Conservation (phyloP, 1,284 basidiomycete genomes). For the Puccinia brachypodii region DNA sequence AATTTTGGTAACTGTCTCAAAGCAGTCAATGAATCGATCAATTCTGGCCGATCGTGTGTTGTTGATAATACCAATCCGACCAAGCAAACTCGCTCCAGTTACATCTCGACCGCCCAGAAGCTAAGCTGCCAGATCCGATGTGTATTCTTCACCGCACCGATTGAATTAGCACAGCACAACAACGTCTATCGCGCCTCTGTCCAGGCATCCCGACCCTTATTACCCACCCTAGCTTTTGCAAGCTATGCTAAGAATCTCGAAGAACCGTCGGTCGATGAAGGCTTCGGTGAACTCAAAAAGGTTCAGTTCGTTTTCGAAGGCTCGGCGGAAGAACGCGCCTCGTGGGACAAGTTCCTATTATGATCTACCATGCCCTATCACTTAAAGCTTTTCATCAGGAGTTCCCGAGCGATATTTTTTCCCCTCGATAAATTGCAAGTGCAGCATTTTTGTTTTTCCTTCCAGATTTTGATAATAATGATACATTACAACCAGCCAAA, state of each 20-base stretch:
- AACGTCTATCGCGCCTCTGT: conserved; percentile 68
- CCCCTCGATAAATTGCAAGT: too few species aligned
- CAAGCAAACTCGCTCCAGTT: conserved; percentile 61
- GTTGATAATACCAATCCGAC: conserved; percentile 62
- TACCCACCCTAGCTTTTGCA: conserved; percentile 69
- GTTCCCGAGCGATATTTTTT: too few species aligned
- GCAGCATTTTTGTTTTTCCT: too few species aligned
- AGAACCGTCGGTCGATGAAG: conserved; percentile 68
- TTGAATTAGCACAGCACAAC: conserved; percentile 82
- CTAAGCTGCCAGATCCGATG: conserved; percentile 54
- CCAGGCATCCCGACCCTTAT: conserved; percentile 54
- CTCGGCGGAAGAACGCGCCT: conserved; percentile 65
- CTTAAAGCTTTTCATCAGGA: too few species aligned
- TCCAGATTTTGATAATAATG: too few species aligned
- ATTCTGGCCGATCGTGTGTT: conserved; percentile 68
- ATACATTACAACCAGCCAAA: too few species aligned
- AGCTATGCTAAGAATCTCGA: conserved; percentile 68
- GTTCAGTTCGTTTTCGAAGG: conserved; percentile 80
- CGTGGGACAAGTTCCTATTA: conserved; percentile 72
- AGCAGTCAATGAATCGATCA: conserved; percentile 65
- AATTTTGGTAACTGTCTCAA: conserved; percentile 73
- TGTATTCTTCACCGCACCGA: conserved; percentile 69
- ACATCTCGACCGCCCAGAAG: conserved; percentile 60
- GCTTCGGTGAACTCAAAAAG: conserved; percentile 71
- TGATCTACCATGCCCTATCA: not conserved